Conservation (phyloP, 139 green algal genomes). For the Eudorina sp. region DNA sequence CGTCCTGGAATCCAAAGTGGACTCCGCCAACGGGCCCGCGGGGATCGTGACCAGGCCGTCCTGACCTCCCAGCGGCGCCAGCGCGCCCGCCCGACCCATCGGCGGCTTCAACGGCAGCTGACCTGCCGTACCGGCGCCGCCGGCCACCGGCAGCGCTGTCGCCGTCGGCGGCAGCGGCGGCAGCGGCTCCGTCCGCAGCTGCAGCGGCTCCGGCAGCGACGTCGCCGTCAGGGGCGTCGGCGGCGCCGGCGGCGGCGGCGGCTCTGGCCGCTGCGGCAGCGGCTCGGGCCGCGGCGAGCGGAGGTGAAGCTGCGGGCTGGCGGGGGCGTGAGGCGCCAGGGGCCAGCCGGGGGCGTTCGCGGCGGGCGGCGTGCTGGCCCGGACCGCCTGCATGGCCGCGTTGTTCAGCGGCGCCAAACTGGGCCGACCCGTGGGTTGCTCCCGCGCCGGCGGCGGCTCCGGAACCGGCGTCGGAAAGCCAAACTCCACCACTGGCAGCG, state of each 20-base stretch:
- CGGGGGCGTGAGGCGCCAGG: not conserved
- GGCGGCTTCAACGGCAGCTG: not conserved
- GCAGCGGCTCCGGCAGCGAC: not conserved
- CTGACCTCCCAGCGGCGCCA: not conserved
- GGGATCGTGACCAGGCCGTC: not conserved
- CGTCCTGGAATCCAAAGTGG: not conserved
- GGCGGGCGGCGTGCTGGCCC: not conserved
- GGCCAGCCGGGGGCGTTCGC: not conserved
- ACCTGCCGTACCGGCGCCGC: not conserved
- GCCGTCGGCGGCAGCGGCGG: not conserved
- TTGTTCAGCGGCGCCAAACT: constrained; percentile 5
- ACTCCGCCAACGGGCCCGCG: not conserved
- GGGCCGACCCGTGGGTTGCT: too few species aligned
- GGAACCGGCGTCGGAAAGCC: not conserved
- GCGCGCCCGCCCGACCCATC: not conserved
- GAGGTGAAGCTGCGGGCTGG: not conserved
- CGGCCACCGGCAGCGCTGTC: not conserved
- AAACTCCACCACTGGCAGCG: not conserved
- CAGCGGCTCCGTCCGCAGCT: not conserved
- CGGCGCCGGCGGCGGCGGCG: not conserved
- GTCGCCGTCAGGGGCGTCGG: not conserved
- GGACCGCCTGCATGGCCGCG: not conserved
- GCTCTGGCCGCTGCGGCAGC: not conserved
- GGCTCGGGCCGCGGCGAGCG: not conserved
- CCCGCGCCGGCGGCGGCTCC: not conserved